Evolutionary conservation across 2,329 filamentous ascomycete species (phyloP), one percentile per base, ranked within the genome.

Genomic region (Chaetomiaceae sp.): DNA sequence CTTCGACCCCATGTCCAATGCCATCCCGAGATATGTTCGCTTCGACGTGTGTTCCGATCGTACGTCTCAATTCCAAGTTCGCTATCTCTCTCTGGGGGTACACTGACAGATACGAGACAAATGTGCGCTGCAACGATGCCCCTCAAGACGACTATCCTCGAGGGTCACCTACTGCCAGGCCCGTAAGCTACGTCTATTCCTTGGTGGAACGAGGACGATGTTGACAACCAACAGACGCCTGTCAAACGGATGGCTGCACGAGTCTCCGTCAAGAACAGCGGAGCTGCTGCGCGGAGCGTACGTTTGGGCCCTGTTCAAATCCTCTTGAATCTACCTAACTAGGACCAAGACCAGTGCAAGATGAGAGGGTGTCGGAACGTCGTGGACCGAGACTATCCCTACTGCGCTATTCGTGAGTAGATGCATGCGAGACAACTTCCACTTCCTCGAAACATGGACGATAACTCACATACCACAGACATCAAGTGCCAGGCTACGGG

Each of bases 11-110:
- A n/a, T 48, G 16, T 48, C 51, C 21, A 48, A 44, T 10, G 37
- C 50, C 13, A 20, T 49, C 21, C 55, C 59, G 5, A 46, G 42
- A 34, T 60, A 61, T 44, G 43, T 42, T 6, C 55, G 59, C 13
- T 55, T 49, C 30, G 59, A 59, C 3, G 52, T 57, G 10, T 60
- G 59, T 39, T 35, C 55, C 14, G 57, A 61, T 30, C 59, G 59
- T 61, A 23, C 30, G 58, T 55, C 25, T 25, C 13, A 13, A 2
- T 5, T n/a, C 2, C 10, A 5, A 5, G 14, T 4, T n/a, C 3
- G 4, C 10, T 10, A 1, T 14, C 14, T 13, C 4, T 8, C 6
- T 4, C 3, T 9, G 14, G 14, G 4, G 9, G 7, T 13, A 23
- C 23, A 17, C 46, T 44, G 3, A 56, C 25, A 2, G 12, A 3